Evolutionary conservation across 768 basidiomycete genomes (phyloP), one percentile per base, ranked within the genome.

Genomic region (Multifurca ochricompacta): DNA sequence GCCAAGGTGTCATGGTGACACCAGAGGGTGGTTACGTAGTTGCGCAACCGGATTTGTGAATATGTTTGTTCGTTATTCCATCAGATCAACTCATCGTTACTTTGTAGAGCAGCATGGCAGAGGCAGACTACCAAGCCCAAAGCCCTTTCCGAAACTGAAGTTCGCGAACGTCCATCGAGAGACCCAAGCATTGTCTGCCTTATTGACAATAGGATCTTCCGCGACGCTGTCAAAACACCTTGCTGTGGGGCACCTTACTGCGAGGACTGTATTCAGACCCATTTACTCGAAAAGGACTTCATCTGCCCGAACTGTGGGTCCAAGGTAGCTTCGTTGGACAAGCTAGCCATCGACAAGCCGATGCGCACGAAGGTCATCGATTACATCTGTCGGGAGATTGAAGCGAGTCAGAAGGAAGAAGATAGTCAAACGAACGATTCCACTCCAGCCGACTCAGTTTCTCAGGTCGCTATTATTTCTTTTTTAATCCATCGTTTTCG

Each of bases 11-110:
- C 45, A 99, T 99, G 96, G 87, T 99, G 56, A 98, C 95, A 3
- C 93, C 95, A 0, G 96, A 99, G 67, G 96, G 96, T 57, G 91
- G 92, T 34, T 98, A 95, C 70, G 96, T 99, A 18, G 87, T 95
- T 36, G 95, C 95, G 1, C 87, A 97, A 65, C 94, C 96, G 0
- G 96, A 99, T 70, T 79, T 82, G 95, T 97, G 71, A 65, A 92
- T 80, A 40, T 48, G 16, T 32, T 14, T 44, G 25, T 27, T 39
- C 46, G 4, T 49, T 41, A 43, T 7, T 14, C 41, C 34, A 30
- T 41, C 5, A 36, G 18, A 7, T 36, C 30, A 18, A 34, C 39
- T 19, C 28, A 36, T 8, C 4, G 54, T 52, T 47, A n/a, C 32
- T 44, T 41, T 59, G 11, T 49, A 97, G 95, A 39, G 91, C 78